Evolutionary conservation across 208 protist genomes (phyloP).

Genomic region (Trypanosoma congolense): DNA sequence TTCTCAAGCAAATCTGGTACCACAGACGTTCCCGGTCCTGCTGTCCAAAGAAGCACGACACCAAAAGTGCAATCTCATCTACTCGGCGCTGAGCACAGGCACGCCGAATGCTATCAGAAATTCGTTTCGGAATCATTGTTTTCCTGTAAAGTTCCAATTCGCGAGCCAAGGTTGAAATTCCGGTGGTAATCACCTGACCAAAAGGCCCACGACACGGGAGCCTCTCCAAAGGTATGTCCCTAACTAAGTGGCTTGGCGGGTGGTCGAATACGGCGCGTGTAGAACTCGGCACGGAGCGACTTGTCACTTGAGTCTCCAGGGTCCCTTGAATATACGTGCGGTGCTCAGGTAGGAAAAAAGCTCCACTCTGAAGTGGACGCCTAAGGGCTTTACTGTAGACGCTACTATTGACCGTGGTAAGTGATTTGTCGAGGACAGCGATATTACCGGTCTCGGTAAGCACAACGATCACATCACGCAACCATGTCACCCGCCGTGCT

Average conservation of each 20-base stretch:
- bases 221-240: conserved; percentile 20
- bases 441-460: conserved; percentile 48
- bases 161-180: conserved; percentile 38
- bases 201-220: conserved; percentile 74
- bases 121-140: conserved; percentile 62
- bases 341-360: conserved; percentile 71
- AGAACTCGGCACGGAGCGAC: background rate
- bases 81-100: background rate
- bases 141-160: conserved; percentile 70
- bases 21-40: conserved; percentile 57
- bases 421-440: conserved; percentile 42
- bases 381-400: conserved; percentile 48
- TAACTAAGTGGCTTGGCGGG: conserved; percentile 40
- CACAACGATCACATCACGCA: conserved; percentile 41
- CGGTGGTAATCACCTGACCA: conserved; percentile 60
- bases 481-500: conserved; percentile 33
- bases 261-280: background rate
- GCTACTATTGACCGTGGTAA: conserved; percentile 62
- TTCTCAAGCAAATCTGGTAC: conserved; percentile 19
- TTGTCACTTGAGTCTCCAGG: conserved; percentile 24
- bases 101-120: conserved; percentile 18
- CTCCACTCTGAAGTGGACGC: conserved; percentile 57
- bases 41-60: conserved; percentile 60
- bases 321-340: conserved; percentile 61
- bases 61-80: conserved; percentile 27